Evolutionary conservation across 169 alveolate species (phyloP).

Genomic region (Hepatocystis sp.): DNA sequence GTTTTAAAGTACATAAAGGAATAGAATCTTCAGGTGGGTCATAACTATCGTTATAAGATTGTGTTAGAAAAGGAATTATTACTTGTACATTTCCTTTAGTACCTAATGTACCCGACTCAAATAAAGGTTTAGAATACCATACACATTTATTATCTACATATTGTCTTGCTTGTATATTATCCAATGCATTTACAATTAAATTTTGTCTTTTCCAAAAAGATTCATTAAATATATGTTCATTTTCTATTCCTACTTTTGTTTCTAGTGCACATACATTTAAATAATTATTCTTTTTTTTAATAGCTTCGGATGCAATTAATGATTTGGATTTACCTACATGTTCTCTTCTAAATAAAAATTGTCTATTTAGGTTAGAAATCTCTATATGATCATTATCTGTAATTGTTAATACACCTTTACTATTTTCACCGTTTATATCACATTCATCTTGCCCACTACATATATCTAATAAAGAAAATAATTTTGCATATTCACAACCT

Average conservation of each 20-base stretch:
- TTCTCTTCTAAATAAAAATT: slow-evolving; percentile 96
- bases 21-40: slow-evolving; percentile 98
- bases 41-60: slow-evolving; percentile 98
- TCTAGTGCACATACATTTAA: slow-evolving; percentile 87
- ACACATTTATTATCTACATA: slow-evolving; percentile 98
- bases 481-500: slow-evolving; percentile 98
- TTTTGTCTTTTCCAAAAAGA: slow-evolving; percentile 97
- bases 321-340: slow-evolving; percentile 86
- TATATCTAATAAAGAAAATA: slow-evolving; percentile 97
- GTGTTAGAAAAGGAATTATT: slow-evolving; percentile 96
- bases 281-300: slow-evolving; percentile 91
- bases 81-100: slow-evolving; percentile 97
- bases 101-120: slow-evolving; percentile 99
- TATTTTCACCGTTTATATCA: too few species aligned
- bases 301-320: slow-evolving; percentile 88
- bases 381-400: slow-evolving; percentile 99
- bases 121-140: slow-evolving; percentile 97
- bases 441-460: too few species aligned
- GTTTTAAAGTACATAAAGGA: slow-evolving; percentile 96
- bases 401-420: slow-evolving; percentile 90
- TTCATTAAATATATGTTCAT: slow-evolving; percentile 97
- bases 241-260: slow-evolving; percentile 95
- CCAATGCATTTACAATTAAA: slow-evolving; percentile 98
- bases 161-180: slow-evolving; percentile 96
- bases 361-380: slow-evolving; percentile 97